Conservation (phyloP, 2,329 filamentous ascomycete genomes). For the Ampelomyces quisqualis region DNA sequence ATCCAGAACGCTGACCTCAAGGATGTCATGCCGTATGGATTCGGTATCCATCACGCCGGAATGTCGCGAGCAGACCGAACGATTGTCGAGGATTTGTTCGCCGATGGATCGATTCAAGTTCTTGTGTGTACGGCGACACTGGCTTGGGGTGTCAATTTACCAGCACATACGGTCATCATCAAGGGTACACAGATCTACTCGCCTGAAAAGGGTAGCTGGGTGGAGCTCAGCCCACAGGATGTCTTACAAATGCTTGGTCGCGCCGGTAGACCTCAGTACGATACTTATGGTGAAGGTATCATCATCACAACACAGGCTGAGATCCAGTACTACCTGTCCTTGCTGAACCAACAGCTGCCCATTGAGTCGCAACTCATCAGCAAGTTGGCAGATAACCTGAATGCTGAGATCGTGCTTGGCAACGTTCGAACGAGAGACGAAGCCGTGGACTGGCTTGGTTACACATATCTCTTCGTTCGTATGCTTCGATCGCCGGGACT, state of each 20-base stretch:
- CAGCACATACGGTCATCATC: conserved; percentile 97
- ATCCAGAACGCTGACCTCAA: conserved; percentile 87
- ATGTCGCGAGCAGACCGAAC: conserved; percentile 95
- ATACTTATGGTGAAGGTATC: conserved; percentile 97
- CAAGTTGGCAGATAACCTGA: conserved; percentile 91
- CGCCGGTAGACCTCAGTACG: conserved; percentile 93
- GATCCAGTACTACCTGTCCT: conserved; percentile 94
- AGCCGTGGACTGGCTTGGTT: conserved; percentile 97
- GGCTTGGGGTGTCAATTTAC: conserved; percentile 97
- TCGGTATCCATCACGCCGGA: conserved; percentile 97
- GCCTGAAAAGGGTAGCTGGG: conserved; percentile 97
- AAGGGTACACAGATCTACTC: conserved; percentile 98
- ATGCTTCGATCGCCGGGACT: conserved; percentile 95
- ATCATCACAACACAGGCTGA: conserved; percentile 96
- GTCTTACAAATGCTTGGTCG: conserved; percentile 98
- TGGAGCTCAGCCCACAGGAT: conserved; percentile 95
- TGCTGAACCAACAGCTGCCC: conserved; percentile 94
- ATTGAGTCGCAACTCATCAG: conserved; percentile 96
- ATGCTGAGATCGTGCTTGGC: conserved; percentile 92
- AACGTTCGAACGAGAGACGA: conserved; percentile 91
- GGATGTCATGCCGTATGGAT: conserved; percentile 91
- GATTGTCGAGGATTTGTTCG: conserved; percentile 92
- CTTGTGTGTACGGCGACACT: conserved; percentile 97
- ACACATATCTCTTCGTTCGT: conserved; percentile 95
- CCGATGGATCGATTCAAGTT: conserved; percentile 87